phyloP scores from a whole-genome alignment of 129 eudicot species.

The Dittrichia graveolens region DNA sequence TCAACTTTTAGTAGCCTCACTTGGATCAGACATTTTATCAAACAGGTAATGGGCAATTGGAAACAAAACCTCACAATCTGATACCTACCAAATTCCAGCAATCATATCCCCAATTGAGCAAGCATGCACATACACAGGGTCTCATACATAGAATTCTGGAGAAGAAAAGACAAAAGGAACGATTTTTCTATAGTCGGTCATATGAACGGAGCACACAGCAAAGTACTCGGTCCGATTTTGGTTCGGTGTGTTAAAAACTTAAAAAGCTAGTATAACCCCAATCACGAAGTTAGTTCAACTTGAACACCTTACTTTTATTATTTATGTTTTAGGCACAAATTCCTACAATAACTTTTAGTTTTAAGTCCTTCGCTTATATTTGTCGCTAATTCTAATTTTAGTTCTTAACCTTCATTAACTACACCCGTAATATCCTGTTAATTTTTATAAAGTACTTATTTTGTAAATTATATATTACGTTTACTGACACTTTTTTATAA shows the following conservation, averaged over 20 bases:
- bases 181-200: background rate
- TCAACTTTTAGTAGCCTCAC: background rate
- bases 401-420: too few relatives aligned
- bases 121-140: background rate
- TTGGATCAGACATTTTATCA: slow-evolving; percentile 34
- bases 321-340: background rate
- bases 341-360: background rate
- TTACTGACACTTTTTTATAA: too few relatives aligned
- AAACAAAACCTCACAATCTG: background rate
- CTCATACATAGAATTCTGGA: background rate
- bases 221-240: slow-evolving; percentile 5
- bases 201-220: background rate
- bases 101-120: background rate
- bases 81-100: background rate
- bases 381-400: background rate
- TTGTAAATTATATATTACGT: too few relatives aligned
- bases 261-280: slow-evolving; percentile 2
- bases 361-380: background rate
- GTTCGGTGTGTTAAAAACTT: background rate
- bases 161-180: background rate
- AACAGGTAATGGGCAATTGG: slow-evolving; percentile 27
- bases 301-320: slow-evolving; percentile 10
- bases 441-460: too few relatives aligned
- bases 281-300: background rate
- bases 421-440: background rate